Conservation (phyloP, 768 basidiomycete genomes). For the Paxillus rubicundulus region DNA sequence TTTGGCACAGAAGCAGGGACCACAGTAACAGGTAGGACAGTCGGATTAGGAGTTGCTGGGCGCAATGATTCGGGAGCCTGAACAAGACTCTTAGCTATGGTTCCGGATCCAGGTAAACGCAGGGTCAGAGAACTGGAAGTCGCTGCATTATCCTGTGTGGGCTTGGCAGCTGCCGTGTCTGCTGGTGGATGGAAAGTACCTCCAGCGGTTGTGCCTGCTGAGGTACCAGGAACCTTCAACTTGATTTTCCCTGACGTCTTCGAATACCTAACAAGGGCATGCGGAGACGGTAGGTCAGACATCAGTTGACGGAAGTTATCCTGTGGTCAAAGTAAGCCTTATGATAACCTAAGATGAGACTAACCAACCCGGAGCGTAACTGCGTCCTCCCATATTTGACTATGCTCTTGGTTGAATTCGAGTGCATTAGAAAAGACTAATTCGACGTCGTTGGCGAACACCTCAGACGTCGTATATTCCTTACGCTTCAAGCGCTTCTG, state of each 20-base stretch:
- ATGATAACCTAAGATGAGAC: constrained; percentile 1
- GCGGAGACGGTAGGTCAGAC: constrained; percentile 72
- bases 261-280: constrained; percentile 60
- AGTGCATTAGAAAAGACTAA: constrained; percentile 89
- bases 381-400: constrained; percentile 80
- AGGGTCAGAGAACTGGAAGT: constrained; percentile 17
- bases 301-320: constrained; percentile 72
- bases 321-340: constrained; percentile 36
- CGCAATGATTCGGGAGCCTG: constrained; percentile 20
- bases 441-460: constrained; percentile 85
- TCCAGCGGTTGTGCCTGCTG: constrained; percentile 18
- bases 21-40: constrained; percentile 11
- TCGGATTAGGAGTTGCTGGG: constrained; percentile 16
- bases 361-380: constrained; percentile 55
- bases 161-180: constrained; percentile 15
- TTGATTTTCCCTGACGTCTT: constrained; percentile 65
- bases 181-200: constrained; percentile 9
- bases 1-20: constrained; percentile 26
- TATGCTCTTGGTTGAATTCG: constrained; percentile 84
- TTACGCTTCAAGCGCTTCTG: constrained; percentile 83
- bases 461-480: constrained; percentile 62
- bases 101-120: constrained; percentile 21
- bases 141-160: constrained; percentile 14
- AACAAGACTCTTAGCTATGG: constrained; percentile 18
- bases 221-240: constrained; percentile 55